Percentiles rank a stretch among this genome's conserved stretches.
phyloP scores from a whole-genome alignment of 1,139 yeast species.

The Blastobotrys raffinosifermentans region DNA sequence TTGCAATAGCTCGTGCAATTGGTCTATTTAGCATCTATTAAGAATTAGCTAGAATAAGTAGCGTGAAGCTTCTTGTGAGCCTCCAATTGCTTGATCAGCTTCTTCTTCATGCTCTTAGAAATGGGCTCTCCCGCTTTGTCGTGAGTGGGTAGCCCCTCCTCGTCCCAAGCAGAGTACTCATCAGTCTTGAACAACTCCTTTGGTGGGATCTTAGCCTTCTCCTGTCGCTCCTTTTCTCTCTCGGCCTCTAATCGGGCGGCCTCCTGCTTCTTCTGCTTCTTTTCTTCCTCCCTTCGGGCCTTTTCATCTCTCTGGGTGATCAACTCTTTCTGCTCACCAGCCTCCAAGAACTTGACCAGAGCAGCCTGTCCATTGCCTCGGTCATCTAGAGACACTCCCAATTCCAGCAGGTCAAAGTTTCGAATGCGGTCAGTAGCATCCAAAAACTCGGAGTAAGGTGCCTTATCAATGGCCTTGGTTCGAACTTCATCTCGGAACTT shows the following conservation, averaged over 20 bases:
- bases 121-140: conserved; percentile 77
- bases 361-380: conserved; percentile 72
- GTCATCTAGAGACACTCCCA: conserved; percentile 86
- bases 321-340: conserved; percentile 61
- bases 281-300: conserved; percentile 47
- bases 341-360: conserved; percentile 70
- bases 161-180: conserved; percentile 75
- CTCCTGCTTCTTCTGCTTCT: conserved; percentile 38
- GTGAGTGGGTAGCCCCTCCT: conserved; percentile 72
- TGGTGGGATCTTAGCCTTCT: conserved; percentile 67
- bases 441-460: conserved; percentile 50
- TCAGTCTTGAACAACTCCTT: conserved; percentile 57
- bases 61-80: conserved; percentile 78
- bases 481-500: conserved; percentile 79
- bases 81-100: conserved; percentile 67
- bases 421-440: conserved; percentile 54
- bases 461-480: conserved; percentile 60
- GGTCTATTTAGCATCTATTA: no score
- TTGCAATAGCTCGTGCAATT: no score
- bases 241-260: conserved; percentile 35
- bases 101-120: conserved; percentile 82
- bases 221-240: conserved; percentile 55
- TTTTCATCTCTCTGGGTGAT: conserved; percentile 54
- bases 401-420: conserved; percentile 56
- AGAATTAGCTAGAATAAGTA: no score